Conservation (phyloP, 2,329 filamentous ascomycete species). For the Aotearoamyces nothofagi region DNA sequence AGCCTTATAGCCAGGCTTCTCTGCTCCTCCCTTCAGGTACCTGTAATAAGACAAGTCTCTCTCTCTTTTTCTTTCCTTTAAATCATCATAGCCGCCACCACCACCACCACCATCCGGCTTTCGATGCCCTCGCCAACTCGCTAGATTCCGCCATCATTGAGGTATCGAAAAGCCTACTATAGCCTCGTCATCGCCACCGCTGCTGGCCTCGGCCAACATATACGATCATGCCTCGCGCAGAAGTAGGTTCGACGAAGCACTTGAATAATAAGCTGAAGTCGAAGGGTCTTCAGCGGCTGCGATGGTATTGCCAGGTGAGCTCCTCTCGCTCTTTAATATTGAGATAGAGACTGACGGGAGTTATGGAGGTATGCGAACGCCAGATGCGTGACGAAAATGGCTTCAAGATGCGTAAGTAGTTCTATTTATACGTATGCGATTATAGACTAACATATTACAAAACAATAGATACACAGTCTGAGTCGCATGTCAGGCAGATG, state of each 20-base stretch:
- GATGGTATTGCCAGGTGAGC: constrained; percentile 71
- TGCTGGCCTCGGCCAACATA: too few relatives aligned
- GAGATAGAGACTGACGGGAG: constrained; percentile 4
- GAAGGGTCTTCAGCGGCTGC: constrained; percentile 60
- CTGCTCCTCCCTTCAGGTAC: too few relatives aligned
- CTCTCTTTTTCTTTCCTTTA: too few relatives aligned
- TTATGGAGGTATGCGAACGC: constrained; percentile 53
- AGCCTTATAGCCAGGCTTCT: too few relatives aligned
- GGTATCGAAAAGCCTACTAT: too few relatives aligned
- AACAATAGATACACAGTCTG: constrained; percentile 69
- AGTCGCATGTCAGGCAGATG: constrained; percentile 84
- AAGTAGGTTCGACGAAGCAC: constrained; percentile 82
- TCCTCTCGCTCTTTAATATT: background rate
- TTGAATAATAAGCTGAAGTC: constrained; percentile 83
- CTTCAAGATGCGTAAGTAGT: constrained; percentile 83
- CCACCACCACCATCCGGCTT: too few relatives aligned
- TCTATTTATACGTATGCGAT: constrained; percentile 57
- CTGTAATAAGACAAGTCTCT: too few relatives aligned
- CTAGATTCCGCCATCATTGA: too few relatives aligned
- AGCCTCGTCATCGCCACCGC: too few relatives aligned
- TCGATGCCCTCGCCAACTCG: too few relatives aligned
- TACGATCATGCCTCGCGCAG: constrained; percentile 90
- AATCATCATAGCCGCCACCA: too few relatives aligned
- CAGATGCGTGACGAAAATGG: constrained; percentile 78
- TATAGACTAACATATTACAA: constrained; percentile 77